A percentile compares a stretch with the other conserved stretches of the same genome.
Evolutionary conservation across 75 land plant species (phyloP).

Genomic region (Picea glauca): DNA sequence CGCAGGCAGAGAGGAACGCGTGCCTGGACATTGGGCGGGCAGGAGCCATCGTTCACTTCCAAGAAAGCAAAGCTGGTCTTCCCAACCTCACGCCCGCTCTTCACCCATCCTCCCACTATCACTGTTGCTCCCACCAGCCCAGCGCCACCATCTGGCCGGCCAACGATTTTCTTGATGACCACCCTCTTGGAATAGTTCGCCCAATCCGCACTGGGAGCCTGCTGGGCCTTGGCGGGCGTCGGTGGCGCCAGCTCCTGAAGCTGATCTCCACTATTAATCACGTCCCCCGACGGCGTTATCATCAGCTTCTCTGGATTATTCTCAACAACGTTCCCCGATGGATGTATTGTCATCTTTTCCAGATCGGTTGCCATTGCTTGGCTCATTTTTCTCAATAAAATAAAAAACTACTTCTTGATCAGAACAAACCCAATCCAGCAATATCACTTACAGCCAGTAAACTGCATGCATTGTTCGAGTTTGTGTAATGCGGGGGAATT

Average conservation of each 20-base stretch:
- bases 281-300: slow-evolving; percentile 5
- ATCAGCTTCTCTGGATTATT: not conserved
- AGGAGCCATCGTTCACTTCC: slow-evolving; percentile 20
- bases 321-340: not conserved
- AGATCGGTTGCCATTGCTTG: not conserved
- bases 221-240: not conserved
- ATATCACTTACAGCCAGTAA: no score
- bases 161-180: slow-evolving; percentile 47
- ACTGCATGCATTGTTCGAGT: no score
- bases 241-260: no score
- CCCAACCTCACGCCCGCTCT: slow-evolving; percentile 47
- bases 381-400: no score
- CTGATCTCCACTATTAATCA: not conserved
- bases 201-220: not conserved
- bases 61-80: slow-evolving; percentile 31
- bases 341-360: not conserved
- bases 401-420: no score
- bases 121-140: slow-evolving; percentile 58
- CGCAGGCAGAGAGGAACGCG: slow-evolving; percentile 40
- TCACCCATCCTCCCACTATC: slow-evolving; percentile 92
- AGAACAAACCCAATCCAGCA: no score
- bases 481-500: no score
- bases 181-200: slow-evolving; percentile 68
- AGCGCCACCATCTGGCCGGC: slow-evolving; percentile 52
- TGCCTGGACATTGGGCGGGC: slow-evolving; percentile 37